Evolutionary conservation across 306 rosid species (phyloP), one percentile per base, ranked within the genome.

Genomic region (Hippophae rhamnoides): DNA sequence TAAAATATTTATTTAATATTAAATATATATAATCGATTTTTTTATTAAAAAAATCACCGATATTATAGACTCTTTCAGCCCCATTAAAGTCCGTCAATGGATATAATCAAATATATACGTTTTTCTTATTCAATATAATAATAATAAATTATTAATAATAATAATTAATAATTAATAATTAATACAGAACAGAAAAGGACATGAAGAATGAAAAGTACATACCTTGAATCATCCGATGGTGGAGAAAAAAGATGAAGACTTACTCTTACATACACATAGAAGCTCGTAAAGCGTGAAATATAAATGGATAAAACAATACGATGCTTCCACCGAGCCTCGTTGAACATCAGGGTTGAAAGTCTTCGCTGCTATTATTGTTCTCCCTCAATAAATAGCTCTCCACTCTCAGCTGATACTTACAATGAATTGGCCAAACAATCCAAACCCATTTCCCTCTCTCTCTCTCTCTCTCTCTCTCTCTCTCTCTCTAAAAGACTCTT

Each of bases 281-380:
- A 56, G 53, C 9, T 40, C 13, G 13, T 8, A 9, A 10, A 10
- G 14, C 27, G 48, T 61, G 12, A 26, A 7, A 41, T 14, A 13
- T 8, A 7, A 55, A 11, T 26, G 41, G 70, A 11, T 0, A 23
- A 26, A 0, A 26, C 9, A 38, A 61, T 7, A 71, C 13, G 86
- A 80, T 60, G 76, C 74, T 80, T 82, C 89, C 44, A 57, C 6
- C 23, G 42, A 41, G 58, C 74, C 40, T 50, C 69, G 3, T 7
- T 72, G 72, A 13, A 60, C 61, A 31, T 1, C 14, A 47, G 14
- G 7, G 58, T 9, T 1, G 61, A 59, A 69, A 62, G 57, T 48
- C 68, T 9, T 48, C 57, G 11, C 31, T 1, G 4, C 1, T 6
- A 0, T 75, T 0, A 41, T 31, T 31, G 38, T 2, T 12, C 47